Evolutionary conservation across 2,329 filamentous ascomycete species (phyloP), one percentile per base, ranked within the genome.

Genomic region (Cladosporium sp.): DNA sequence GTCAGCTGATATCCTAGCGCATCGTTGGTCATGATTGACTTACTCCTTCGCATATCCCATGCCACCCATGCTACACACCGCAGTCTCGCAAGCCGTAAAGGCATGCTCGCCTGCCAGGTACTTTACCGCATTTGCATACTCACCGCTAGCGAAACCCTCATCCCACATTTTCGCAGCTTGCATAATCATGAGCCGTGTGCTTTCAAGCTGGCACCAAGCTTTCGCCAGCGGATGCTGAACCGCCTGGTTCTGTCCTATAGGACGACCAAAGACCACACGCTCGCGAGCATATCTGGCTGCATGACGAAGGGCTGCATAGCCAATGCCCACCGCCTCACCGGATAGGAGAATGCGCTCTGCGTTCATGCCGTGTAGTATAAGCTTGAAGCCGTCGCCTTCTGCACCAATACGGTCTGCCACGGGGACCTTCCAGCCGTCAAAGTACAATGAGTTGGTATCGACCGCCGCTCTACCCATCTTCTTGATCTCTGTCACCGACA

Each of bases 311-410:
- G 77, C 75, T 0, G 74, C 76, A 60, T 72, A 78, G 0, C 77
- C 77, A 0, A 78, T 68, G 0, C 77, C 77, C 1, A 79, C 62
- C 2, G 77, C 77, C 78, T 83, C 57, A 78, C 75, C 25, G 86
- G 73, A 9, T 83, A 91, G 75, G 0, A 91, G 79, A 67, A 88
- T 90, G 2, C 88, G 79, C 70, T 91, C 88, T 0, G 88, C 88
- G 62, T 91, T 91, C 86, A 91, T 90, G 2, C 89, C 88, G 65
- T 90, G 86, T 22, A 91, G 80, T 53, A 91, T 77, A 65, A 76
- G 72, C 59, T 76, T 76, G 63, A 78, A 78, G 1, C 76, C 76
- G 7, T 75, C 70, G 19, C 74, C 71, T 62, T 78, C 76, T 10
- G 69, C 60, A 0, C 76, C 76, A 8, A 78, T 73, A 32, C 71